phyloP scores from a whole-genome alignment of 2,329 filamentous ascomycete genomes.

The Hortaea sp. region DNA sequence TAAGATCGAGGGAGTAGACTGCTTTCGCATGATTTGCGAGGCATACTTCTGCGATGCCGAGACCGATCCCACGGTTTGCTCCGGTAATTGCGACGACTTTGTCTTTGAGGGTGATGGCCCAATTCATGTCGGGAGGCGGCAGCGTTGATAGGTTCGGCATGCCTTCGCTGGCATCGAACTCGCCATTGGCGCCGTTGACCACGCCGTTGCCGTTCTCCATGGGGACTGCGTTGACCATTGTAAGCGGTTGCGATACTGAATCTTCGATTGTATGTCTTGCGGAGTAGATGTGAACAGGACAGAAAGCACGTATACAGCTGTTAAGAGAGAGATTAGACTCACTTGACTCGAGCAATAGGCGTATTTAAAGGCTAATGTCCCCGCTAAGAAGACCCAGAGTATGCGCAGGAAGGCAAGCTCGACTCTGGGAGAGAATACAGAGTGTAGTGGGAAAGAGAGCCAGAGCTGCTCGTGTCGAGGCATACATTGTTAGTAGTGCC shows the following conservation, averaged over 20 bases:
- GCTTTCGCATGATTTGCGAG: constrained; percentile 19
- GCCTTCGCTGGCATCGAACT: constrained; percentile 9
- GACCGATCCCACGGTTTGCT: constrained; percentile 20
- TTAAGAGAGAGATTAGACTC: too few species aligned
- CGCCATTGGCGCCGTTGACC: constrained; percentile 7
- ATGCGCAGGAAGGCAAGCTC: too few species aligned
- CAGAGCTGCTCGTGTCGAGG: too few species aligned
- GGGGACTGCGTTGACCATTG: constrained; percentile 16
- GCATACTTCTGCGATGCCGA: constrained; percentile 23
- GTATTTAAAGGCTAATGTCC: too few species aligned
- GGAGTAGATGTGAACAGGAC: not conserved
- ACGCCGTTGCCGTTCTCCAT: constrained; percentile 11
- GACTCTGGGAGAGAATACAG: too few species aligned
- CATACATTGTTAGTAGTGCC: too few species aligned
- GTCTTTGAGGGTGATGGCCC: constrained; percentile 35
- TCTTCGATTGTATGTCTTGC: too few species aligned
- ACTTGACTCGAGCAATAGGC: too few species aligned
- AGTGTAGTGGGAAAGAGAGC: too few species aligned
- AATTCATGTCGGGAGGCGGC: constrained; percentile 35
- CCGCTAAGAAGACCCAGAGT: too few species aligned
- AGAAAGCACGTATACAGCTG: not conserved
- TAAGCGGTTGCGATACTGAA: constrained; percentile 2
- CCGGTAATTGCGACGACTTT: constrained; percentile 34
- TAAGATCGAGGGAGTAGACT: constrained; percentile 22
- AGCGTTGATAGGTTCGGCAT: constrained; percentile 31